Evolutionary conservation across 345 rosid species (phyloP), one percentile per base, ranked within the genome.

Genomic region (rapeseed (Brassica napus)): DNA sequence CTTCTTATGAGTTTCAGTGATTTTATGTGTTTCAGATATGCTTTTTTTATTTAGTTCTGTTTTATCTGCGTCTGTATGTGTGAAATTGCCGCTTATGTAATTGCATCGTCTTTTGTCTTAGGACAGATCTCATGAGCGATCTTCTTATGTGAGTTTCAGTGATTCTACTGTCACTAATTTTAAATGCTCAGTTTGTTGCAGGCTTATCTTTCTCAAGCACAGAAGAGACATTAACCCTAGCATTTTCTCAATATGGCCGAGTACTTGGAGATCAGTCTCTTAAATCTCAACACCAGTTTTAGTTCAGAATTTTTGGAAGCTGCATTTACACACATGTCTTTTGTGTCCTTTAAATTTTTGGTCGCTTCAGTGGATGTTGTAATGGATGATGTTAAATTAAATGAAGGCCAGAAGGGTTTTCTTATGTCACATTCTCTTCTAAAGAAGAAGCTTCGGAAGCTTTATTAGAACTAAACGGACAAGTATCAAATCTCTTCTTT

Each of bases 241-340:
- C 86, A 39, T 89, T 90, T 86, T 84, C 92, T 65, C 80, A 86
- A 75, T 87, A 71, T 66, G 95, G 95, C 21, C 35, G 79, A 76
- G 4, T 28, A 23, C 24, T 23, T 23, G 24, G 24, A 23, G 24
- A 23, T 23, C 24, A 23, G 24, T 23, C 24, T 23, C 24, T 23
- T 23, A 23, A 23, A 23, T 23, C 24, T 23, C 2, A 23, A 23
- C 24, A 23, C 24, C 24, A 23, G 24, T 23, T 23, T 23, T 23
- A 23, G 24, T 23, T 23, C 24, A 23, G 24, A 23, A 23, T 23
- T 23, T 23, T 23, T 23, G 24, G 24, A 23, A 23, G 24, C 24
- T 23, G 24, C 24, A 23, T 23, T 23, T 23, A 23, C 24, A 23
- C 24, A 23, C 24, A 23, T 23, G 24, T 23, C 24, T 23, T 23